Conservation (phyloP, 2,329 filamentous ascomycete genomes). For the Aureobasidium sp. region DNA sequence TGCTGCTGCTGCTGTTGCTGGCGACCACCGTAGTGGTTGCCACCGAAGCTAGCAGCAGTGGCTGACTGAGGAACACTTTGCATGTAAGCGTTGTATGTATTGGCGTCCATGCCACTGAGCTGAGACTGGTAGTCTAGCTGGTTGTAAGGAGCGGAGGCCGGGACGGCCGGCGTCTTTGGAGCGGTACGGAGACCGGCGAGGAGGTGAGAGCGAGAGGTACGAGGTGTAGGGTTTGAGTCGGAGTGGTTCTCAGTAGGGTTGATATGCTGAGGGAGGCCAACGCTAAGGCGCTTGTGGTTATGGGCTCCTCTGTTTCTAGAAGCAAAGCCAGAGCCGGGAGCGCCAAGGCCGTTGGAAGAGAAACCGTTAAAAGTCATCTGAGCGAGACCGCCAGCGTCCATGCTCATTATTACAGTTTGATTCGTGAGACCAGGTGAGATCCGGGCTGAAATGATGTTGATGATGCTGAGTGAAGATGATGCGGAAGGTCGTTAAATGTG, state of each 20-base stretch:
- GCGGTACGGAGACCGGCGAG: slow-evolving; percentile 89
- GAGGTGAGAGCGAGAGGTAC: slow-evolving; percentile 79
- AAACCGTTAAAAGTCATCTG: slow-evolving; percentile 89
- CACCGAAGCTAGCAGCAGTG: slow-evolving; percentile 43
- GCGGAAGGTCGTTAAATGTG: slow-evolving; percentile 10
- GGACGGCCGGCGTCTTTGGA: slow-evolving; percentile 73
- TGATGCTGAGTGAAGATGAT: neutral
- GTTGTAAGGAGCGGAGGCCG: slow-evolving; percentile 55
- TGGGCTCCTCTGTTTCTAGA: slow-evolving; percentile 73
- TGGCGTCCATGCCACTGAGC: slow-evolving; percentile 38
- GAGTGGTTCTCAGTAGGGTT: slow-evolving; percentile 60
- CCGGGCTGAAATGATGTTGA: slow-evolving; percentile 8
- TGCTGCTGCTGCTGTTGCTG: slow-evolving; percentile 38
- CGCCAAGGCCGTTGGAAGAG: slow-evolving; percentile 62
- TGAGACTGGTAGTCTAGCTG: slow-evolving; percentile 46
- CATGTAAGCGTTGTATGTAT: slow-evolving; percentile 36
- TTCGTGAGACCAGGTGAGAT: slow-evolving; percentile 16
- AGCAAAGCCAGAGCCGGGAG: slow-evolving; percentile 73
- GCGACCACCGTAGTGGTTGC: slow-evolving; percentile 38
- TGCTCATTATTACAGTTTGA: slow-evolving; percentile 39
- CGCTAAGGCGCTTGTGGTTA: slow-evolving; percentile 77
- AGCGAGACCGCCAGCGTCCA: slow-evolving; percentile 99
- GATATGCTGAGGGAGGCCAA: slow-evolving; percentile 67
- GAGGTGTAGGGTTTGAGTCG: slow-evolving; percentile 68
- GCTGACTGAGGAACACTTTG: slow-evolving; percentile 52